Percentiles rank a stretch among this genome's conserved stretches.
phyloP scores from a whole-genome alignment of 176 grass and related monocot species.

The Tuctoria greenei region DNA sequence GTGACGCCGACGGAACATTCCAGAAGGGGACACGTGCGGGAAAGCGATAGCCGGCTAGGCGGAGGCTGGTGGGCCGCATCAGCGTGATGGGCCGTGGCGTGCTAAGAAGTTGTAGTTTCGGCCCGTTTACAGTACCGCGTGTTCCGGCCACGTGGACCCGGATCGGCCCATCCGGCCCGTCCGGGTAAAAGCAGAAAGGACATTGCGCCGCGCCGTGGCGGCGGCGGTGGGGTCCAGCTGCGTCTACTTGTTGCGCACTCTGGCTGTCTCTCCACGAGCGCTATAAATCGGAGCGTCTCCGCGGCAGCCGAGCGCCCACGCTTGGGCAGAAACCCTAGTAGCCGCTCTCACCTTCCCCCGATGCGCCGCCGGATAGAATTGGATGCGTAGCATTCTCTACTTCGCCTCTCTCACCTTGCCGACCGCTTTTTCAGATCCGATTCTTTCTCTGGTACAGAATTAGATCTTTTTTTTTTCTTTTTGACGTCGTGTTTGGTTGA shows the following conservation, averaged over 20 bases:
- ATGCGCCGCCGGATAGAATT: background rate
- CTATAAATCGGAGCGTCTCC: slow-evolving; percentile 27
- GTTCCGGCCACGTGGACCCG: background rate
- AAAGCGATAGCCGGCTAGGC: background rate
- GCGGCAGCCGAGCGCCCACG: background rate
- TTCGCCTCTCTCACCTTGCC: background rate
- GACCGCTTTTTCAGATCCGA: background rate
- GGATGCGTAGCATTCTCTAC: background rate
- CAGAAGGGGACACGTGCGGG: slow-evolving; percentile 32
- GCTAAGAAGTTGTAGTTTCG: background rate
- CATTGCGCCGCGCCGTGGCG: background rate
- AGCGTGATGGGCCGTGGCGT: too few relatives aligned
- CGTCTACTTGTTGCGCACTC: background rate
- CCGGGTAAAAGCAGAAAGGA: background rate
- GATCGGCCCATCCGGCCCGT: too few relatives aligned
- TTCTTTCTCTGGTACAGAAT: background rate
- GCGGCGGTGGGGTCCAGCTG: slow-evolving; percentile 19
- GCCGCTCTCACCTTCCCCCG: background rate
- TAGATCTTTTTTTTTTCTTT: background rate
- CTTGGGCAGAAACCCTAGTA: slow-evolving; percentile 52
- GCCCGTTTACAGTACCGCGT: background rate
- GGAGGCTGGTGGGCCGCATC: background rate
- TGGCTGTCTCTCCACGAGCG: background rate
- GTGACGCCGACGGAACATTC: slow-evolving; percentile 57
- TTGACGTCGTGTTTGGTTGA: background rate